A percentile compares a stretch with the other conserved stretches of the same genome.
Conservation (phyloP, 352 stramenopile genomes). For the Peronosclerospora sorghi region DNA sequence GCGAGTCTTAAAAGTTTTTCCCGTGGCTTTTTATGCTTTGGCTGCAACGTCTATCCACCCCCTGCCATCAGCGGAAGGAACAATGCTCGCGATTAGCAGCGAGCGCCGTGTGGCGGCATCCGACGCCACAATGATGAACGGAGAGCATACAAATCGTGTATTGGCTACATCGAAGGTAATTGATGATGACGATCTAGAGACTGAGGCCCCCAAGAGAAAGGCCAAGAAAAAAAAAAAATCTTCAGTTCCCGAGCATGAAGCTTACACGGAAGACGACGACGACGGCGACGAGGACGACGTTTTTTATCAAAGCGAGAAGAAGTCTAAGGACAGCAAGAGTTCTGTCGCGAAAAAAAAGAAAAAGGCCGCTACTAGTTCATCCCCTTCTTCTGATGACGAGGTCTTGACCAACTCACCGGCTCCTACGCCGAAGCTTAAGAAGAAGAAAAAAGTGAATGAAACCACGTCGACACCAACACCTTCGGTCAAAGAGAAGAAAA, state of each 20-base stretch:
- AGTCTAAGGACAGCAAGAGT: conserved; percentile 28
- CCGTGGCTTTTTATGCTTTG: conserved; percentile 36
- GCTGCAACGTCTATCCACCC: conserved; percentile 35
- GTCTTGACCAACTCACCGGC: not conserved
- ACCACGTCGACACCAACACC: not conserved
- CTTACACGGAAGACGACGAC: conserved; percentile 14
- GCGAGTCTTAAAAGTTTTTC: conserved; percentile 44
- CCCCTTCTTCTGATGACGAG: conserved; percentile 4
- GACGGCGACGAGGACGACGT: not conserved
- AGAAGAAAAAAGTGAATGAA: conserved; percentile 2
- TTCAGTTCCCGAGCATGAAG: conserved; percentile 29
- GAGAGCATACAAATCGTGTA: conserved; percentile 20
- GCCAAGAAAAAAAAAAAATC: conserved; percentile 4
- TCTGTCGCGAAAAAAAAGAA: conserved; percentile 23
- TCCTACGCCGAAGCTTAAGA: conserved; percentile 4
- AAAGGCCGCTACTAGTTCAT: conserved; percentile 5
- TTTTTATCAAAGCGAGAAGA: conserved; percentile 8
- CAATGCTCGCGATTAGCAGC: conserved; percentile 6
- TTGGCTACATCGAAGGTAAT: conserved; percentile 14
- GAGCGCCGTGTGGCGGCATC: conserved; percentile 17
- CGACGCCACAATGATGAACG: conserved; percentile 15
- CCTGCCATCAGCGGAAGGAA: conserved; percentile 10
- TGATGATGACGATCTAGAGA: conserved; percentile 5
- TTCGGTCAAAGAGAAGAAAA: conserved; percentile 50
- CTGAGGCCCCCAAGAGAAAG: conserved; percentile 2